Conservation (phyloP, 768 basidiomycete genomes). For the Chalciporus piperatus region DNA sequence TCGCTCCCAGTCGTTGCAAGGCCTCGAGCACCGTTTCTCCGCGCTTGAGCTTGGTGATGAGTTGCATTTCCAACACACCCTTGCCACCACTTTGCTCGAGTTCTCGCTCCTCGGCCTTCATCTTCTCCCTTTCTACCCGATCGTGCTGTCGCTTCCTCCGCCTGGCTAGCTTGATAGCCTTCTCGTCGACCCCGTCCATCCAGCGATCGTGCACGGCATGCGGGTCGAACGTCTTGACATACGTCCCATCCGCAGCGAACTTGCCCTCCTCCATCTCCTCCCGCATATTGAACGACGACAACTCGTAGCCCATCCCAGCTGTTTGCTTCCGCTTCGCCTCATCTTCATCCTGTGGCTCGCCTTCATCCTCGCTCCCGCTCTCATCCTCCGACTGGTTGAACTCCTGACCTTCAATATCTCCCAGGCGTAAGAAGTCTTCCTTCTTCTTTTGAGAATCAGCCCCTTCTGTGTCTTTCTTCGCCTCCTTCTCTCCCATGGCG, state of each 20-base stretch:
- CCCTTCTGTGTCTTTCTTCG: slow-evolving; percentile 44
- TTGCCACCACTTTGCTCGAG: slow-evolving; percentile 66
- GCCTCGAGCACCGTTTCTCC: slow-evolving; percentile 92
- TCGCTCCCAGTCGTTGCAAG: slow-evolving; percentile 75
- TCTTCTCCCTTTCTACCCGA: slow-evolving; percentile 63
- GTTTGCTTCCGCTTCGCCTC: slow-evolving; percentile 73
- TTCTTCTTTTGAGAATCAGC: slow-evolving; percentile 53
- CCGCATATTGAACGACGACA: slow-evolving; percentile 98
- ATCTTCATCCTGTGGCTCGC: slow-evolving; percentile 64
- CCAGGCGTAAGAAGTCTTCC: slow-evolving; percentile 76
- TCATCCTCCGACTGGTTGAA: slow-evolving; percentile 47
- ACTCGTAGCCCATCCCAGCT: slow-evolving; percentile 87
- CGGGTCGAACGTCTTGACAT: slow-evolving; percentile 83
- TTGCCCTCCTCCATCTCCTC: slow-evolving; percentile 98
- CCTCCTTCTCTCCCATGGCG: slow-evolving; percentile 59
- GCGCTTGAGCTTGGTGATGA: slow-evolving; percentile 75
- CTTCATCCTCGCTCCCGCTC: slow-evolving; percentile 41
- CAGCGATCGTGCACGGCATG: slow-evolving; percentile 92
- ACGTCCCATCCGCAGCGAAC: slow-evolving; percentile 91
- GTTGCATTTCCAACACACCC: slow-evolving; percentile 57
- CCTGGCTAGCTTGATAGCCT: slow-evolving; percentile 79
- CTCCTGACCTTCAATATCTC: slow-evolving; percentile 97
- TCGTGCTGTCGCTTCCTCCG: slow-evolving; percentile 75
- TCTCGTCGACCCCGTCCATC: slow-evolving; percentile 90
- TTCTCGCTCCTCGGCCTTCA: slow-evolving; percentile 73